Base-by-base conservation (phyloP, 371 early-diverging fungal species). In the Apophysomyces sp. region DNA sequence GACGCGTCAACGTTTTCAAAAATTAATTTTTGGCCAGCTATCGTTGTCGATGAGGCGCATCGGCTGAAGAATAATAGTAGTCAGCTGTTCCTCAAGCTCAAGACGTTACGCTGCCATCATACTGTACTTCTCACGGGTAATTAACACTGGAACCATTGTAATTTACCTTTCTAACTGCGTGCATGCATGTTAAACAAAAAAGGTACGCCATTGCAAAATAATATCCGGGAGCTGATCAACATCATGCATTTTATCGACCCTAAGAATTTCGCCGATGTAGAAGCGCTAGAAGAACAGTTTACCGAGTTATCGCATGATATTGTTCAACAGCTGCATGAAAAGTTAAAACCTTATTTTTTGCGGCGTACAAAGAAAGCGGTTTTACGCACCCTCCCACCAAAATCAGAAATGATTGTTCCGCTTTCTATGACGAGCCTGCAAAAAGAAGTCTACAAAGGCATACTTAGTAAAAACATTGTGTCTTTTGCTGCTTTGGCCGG, bases 281-380 rank as follows among this genome's bases (percentile, higher is more conserved):
- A 76, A 8, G 71, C 68, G 29, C 69, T 90, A 55, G 88, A 86
- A 11, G 69, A 69, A 18, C 63, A 84, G 58, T 89, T 89, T 64
- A 72, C 62, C 28, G 80, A 83, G 28, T 63, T 85, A 58, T 68
- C 77, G 9, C 65, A 76, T 9, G 73, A 69, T 1, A 73, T 63
- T 13, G 69, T 80, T 16, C 74, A 71, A 30, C 71, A 75, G 13
- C 40, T 80, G 7, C 80, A 80, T 52, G 56, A 59, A 3, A 63
- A 71, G 18, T 68, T 95, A 31, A 70, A 82, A 52, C 96, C 96
- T n/a, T 92, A 94, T 72, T 89, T 99, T 58, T 71, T 99, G 66
- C 79, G 99, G 56, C 80, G 99, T 57, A 90, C 95, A 27, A 99
- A 98, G 71, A 81, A 82, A 55, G 85, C 93, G 31, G 94, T 96